Conservation (phyloP, 1,284 basidiomycete genomes). For the Ustilago trichophora region DNA sequence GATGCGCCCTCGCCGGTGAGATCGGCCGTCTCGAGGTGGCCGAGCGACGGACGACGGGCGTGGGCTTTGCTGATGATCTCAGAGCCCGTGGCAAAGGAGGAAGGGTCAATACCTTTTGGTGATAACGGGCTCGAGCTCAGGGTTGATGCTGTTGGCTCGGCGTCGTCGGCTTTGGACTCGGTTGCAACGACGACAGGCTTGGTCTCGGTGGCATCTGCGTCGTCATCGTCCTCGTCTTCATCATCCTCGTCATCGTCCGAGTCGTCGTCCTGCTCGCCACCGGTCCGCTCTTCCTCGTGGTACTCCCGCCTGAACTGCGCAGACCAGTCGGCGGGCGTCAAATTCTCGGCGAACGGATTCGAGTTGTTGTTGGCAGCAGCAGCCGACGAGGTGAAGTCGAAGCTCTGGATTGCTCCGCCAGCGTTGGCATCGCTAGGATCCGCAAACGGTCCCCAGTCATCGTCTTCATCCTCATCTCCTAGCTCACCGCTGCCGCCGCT, state of each 20-base stretch:
- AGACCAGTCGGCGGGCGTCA: constrained; percentile 65
- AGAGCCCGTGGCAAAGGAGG: constrained; percentile 1
- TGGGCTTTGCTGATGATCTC: constrained; percentile 44
- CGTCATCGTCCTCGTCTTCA: constrained; percentile 27
- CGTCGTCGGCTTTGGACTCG: constrained; percentile 2
- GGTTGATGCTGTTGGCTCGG: constrained; percentile 14
- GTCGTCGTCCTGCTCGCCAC: constrained; percentile 43
- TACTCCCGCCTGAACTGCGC: constrained; percentile 56
- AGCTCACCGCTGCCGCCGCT: constrained; percentile 28
- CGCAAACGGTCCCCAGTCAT: constrained; percentile 65
- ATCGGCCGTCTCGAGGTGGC: constrained; percentile 32
- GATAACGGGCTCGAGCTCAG: constrained; percentile 29
- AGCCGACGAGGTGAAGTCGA: constrained; percentile 24
- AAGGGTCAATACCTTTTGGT: constrained; percentile 7
- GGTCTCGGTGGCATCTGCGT: constrained; percentile 10
- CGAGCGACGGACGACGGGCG: constrained; percentile 43
- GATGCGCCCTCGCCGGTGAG: not conserved
- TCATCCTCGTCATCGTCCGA: constrained; percentile 51
- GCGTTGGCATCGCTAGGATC: constrained; percentile 38
- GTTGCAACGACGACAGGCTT: constrained; percentile 7
- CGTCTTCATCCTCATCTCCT: constrained; percentile 51
- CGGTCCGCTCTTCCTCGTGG: constrained; percentile 29
- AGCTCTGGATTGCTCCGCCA: constrained; percentile 13
- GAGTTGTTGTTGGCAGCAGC: constrained; percentile 6
- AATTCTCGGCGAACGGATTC: constrained; percentile 53